Evolutionary conservation across 306 rosid genomes (phyloP).

Genomic region (Abrus precatorius): DNA sequence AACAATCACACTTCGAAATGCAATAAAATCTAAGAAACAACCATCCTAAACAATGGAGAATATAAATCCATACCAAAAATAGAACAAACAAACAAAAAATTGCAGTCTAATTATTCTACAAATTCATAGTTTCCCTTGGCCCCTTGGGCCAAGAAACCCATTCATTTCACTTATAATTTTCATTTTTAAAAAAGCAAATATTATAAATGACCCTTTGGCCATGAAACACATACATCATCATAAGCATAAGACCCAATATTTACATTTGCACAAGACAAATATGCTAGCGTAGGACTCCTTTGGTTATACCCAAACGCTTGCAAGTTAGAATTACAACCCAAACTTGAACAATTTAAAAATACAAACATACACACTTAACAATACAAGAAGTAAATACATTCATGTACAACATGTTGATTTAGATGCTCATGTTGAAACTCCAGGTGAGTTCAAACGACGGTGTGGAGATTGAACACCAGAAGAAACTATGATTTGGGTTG

Average conservation of each 20-base stretch:
- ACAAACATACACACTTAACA: constrained; percentile 32
- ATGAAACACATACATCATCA: constrained; percentile 4
- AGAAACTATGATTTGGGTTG: constrained; percentile 52
- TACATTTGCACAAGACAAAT: constrained; percentile 52
- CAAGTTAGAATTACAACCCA: constrained; percentile 16
- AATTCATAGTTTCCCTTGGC: constrained; percentile 32
- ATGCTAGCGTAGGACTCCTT: constrained; percentile 53
- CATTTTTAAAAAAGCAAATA: neutral
- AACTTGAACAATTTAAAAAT: neutral
- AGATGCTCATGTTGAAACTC: constrained; percentile 49
- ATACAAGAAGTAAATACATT: constrained; percentile 16
- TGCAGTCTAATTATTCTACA: constrained; percentile 28
- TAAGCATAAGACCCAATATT: constrained; percentile 48
- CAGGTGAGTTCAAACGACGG: constrained; percentile 45
- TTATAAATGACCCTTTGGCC: constrained; percentile 54
- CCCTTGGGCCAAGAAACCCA: constrained; percentile 46
- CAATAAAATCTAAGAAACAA: neutral
- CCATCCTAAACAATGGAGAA: neutral
- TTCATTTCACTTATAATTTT: constrained; percentile 15
- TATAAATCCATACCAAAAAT: neutral
- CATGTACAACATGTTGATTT: constrained; percentile 16
- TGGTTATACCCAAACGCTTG: constrained; percentile 52
- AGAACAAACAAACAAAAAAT: constrained; percentile 35
- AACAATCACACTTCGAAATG: too few species aligned
- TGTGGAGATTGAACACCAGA: constrained; percentile 68